Conservation (phyloP, 2,329 filamentous ascomycete species). For the Colletotrichum caudatum region DNA sequence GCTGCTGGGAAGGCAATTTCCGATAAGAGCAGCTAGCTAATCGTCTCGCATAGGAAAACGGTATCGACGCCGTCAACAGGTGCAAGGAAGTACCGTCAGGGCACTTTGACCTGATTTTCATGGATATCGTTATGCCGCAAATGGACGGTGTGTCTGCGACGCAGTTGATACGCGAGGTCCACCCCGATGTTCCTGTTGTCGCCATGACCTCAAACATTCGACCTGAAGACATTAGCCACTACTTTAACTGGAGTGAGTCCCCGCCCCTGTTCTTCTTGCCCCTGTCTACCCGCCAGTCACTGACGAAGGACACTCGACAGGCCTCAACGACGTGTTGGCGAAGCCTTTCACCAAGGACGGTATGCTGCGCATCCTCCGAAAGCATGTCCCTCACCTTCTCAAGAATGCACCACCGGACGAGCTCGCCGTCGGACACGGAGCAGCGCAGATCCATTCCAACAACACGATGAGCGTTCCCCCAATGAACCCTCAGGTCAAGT, state of each 20-base stretch:
- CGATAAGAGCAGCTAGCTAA: constrained; percentile 8
- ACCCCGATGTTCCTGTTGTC: constrained; percentile 86
- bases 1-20: neutral
- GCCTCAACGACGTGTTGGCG: constrained; percentile 97
- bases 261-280: no score
- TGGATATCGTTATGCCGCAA: constrained; percentile 98
- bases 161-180: constrained; percentile 89
- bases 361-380: constrained; percentile 86
- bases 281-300: neutral
- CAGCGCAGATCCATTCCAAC: constrained; percentile 51
- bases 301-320: constrained; percentile 58
- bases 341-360: constrained; percentile 96
- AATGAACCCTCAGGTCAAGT: constrained; percentile 57
- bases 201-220: constrained; percentile 99
- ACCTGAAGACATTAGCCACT: constrained; percentile 95
- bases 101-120: constrained; percentile 78
- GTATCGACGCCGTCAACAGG: constrained; percentile 90
- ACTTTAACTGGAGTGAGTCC: constrained; percentile 72
- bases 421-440: constrained; percentile 50
- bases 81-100: constrained; percentile 66
- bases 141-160: constrained; percentile 95
- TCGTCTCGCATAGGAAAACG: constrained; percentile 66
- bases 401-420: constrained; percentile 69
- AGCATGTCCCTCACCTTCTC: constrained; percentile 86
- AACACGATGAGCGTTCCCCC: constrained; percentile 48